Evolutionary conservation across 1,139 yeast species (phyloP), one percentile per base, ranked within the genome.

Genomic region (Candida pseudoviswanathii): DNA sequence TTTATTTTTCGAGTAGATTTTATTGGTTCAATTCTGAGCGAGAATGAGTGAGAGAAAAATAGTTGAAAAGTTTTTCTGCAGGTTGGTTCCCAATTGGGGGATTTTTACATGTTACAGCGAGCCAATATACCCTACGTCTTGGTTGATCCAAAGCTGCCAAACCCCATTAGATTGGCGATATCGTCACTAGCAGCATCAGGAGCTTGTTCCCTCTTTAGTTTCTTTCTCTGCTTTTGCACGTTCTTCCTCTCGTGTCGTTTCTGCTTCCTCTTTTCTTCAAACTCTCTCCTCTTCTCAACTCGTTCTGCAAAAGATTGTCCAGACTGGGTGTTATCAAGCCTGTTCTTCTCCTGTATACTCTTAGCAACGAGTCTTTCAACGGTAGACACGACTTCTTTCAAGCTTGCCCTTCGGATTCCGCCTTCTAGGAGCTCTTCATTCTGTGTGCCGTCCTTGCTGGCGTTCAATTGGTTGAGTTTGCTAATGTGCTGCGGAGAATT

Each of bases 401-500:
- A 46, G 2, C 66, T 56, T 44, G 79, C 72, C 56, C 72, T 55
- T 48, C 67, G 60, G 48, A 70, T 56, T 6, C 77, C 73, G 41
- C 70, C 65, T 50, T 66, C 70, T 42, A 71, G 54, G 36, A 62
- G 46, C 38, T 63, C 71, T 36, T 42, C 69, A 22, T 71, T 66
- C 11, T 58, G 65, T 10, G 63, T 70, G 2, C 60, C 66, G 5
- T 58, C 60, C 8, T 75, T 77, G 49, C 30, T 37, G n/a, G 45
- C 30, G 32, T 51, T 51, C 16, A 58, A 34, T 22, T 49, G 52
- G 26, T 51, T 58, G 2, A 67, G 70, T 45, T 64, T 71, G 9
- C 58, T 53, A 1, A 70, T 64, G 66, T 86, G 94, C 45, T 76
- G 81, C 4, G 84, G 85, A 33, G 91, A 84, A 60, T 89, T 90